A percentile compares a stretch with the other conserved stretches of the same genome.
These are phyloP conservation scores for Amanita subjunquillea DNA, from an alignment of 768 basidiomycete species.

Conservation along the genomic window DNA sequence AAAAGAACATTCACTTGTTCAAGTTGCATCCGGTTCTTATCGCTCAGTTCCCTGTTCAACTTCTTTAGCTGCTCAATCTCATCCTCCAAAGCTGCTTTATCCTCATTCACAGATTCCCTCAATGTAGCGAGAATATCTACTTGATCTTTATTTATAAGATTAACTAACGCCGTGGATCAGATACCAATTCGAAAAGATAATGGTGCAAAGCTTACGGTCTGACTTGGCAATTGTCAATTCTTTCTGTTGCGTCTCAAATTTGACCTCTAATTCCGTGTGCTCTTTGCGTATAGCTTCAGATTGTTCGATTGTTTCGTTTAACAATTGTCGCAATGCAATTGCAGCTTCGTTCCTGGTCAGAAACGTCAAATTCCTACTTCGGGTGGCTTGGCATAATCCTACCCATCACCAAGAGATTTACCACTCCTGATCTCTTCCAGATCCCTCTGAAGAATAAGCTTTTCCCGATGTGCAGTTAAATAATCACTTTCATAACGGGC, in stretches of 20 bases:
- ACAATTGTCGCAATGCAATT: conserved; percentile 76
- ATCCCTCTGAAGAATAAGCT: conserved; percentile 67
- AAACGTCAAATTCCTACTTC: background rate
- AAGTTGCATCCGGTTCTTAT: conserved; percentile 86
- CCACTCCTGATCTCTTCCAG: conserved; percentile 86
- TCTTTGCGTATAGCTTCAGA: conserved; percentile 61
- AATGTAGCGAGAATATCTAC: conserved; percentile 79
- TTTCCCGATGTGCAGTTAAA: conserved; percentile 73
- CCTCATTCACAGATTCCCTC: conserved; percentile 82
- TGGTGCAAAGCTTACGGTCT: conserved; percentile 47
- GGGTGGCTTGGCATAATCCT: conserved; percentile 12
- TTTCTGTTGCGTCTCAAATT: conserved; percentile 46
- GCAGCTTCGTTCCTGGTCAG: conserved; percentile 65
- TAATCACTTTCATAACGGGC: conserved; percentile 83
- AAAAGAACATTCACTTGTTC: conserved; percentile 82
- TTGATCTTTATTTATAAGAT: conserved; percentile 88
- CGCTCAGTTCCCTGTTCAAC: conserved; percentile 59
- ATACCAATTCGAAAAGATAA: background rate
- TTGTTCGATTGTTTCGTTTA: conserved; percentile 83
- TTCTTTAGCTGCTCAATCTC: conserved; percentile 57
- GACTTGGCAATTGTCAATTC: conserved; percentile 81
- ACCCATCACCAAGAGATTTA: conserved; percentile 80
- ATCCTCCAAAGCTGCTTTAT: conserved; percentile 65
- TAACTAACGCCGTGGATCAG: conserved; percentile 39
- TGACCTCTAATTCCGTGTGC: conserved; percentile 63